Conservation (phyloP, 2,329 filamentous ascomycete species). For the Madurella mycetomatis region DNA sequence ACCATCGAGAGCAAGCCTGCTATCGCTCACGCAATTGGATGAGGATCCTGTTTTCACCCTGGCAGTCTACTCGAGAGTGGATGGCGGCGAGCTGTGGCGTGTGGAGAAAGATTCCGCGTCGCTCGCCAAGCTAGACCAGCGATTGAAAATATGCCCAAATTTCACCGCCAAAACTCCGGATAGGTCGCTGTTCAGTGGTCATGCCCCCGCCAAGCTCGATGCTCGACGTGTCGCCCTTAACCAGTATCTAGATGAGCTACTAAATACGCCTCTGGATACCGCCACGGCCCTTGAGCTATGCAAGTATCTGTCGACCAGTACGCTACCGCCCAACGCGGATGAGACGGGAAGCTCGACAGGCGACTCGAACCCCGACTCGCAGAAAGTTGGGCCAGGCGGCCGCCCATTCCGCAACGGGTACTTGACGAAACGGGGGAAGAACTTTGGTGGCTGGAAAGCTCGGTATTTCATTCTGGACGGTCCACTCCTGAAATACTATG, state of each 20-base stretch:
- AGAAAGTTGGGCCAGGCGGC: constrained; percentile 54
- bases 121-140: constrained; percentile 74
- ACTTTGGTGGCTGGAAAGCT: constrained; percentile 98
- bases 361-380: constrained; percentile 34
- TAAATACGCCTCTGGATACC: constrained; percentile 78
- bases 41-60: constrained; percentile 94
- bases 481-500: constrained; percentile 77
- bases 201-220: constrained; percentile 91
- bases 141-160: constrained; percentile 67
- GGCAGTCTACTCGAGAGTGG: constrained; percentile 73
- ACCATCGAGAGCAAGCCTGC: constrained; percentile 79
- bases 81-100: constrained; percentile 79
- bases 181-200: constrained; percentile 79
- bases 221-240: constrained; percentile 77
- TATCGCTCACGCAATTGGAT: constrained; percentile 74
- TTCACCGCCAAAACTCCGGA: constrained; percentile 79
- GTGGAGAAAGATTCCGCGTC: constrained; percentile 88
- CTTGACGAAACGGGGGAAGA: constrained; percentile 93
- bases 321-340: constrained; percentile 58
- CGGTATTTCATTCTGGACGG: constrained; percentile 59
- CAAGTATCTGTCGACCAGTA: constrained; percentile 71
- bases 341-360: constrained; percentile 42
- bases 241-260: constrained; percentile 75
- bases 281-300: constrained; percentile 75
- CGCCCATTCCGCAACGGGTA: constrained; percentile 79